Base-by-base conservation (phyloP, 1,284 basidiomycete genomes). In the Ustilago tritici region DNA sequence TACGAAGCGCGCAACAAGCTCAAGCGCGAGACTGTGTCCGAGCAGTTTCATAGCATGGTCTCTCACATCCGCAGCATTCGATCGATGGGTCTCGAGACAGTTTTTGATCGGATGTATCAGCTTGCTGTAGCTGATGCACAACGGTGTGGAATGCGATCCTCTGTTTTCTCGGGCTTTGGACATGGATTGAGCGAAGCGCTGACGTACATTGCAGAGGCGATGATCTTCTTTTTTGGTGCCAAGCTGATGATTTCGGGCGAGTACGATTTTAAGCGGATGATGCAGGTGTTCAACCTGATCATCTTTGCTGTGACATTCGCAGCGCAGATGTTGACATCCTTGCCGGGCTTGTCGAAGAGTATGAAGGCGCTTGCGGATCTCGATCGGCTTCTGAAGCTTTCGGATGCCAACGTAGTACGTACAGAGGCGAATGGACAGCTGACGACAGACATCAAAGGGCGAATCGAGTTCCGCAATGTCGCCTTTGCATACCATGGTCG, bases 301-400 rank as follows among this genome's bases (percentile, higher is more conserved):
- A 91, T 98, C 43, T 98, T 98, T 88, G 92, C 93, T 0, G 92
- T 98, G 70, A 93, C 94, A 3, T 96, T 97, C 76, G 93, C 94
- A 1, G 91, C 92, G 31, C 93, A 95, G 85, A 89, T 95, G 77
- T 92, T 98, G 90, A 90, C 91, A 34, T 95, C 95, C 87, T 55
- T 86, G 32, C 84, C 85, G 0, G 76, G 73, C 7, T 61, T 83
- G 4, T 67, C 71, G 38, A 84, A 84, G 68, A 61, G 73, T 14
- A 58, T 81, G 34, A 70, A 79, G 41, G 95, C 95, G 1, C 91
- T 93, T 0, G 88, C 89, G 41, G 94, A 96, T 85, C 90, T 96
- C 81, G 89, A 92, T 78, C 88, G 89, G 3, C 88, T 96, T 32
- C 90, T 97, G 35, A 31, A 61, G 35, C 65, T 77, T 23, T 46